A percentile compares a stretch with the other conserved stretches of the same genome.
Evolutionary conservation across 2,329 filamentous ascomycete species (phyloP).

Genomic region (Talaromyces atroroseus): DNA sequence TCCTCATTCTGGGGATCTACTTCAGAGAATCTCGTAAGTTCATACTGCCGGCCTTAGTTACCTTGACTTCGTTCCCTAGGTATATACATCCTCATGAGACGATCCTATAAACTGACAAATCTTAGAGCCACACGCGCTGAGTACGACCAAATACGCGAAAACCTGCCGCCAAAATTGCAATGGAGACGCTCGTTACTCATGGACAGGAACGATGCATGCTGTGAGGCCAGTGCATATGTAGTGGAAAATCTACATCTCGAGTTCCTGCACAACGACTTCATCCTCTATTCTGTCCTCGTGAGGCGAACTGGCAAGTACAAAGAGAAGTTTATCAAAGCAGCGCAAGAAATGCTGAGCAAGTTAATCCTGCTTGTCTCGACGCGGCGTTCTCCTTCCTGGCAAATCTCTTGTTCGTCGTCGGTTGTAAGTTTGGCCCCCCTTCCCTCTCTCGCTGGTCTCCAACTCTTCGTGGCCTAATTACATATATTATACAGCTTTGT

Average conservation of each 20-base stretch:
- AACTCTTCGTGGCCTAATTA: neutral
- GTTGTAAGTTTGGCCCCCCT: conserved; percentile 1
- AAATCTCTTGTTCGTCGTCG: conserved; percentile 1
- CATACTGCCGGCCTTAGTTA: neutral
- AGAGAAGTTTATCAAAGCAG: conserved; percentile 6
- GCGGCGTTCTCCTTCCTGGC: neutral
- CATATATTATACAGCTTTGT: conserved; percentile 10
- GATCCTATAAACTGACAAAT: neutral
- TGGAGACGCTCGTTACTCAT: conserved; percentile 4
- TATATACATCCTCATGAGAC: too few relatives aligned
- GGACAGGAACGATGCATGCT: conserved; percentile 6
- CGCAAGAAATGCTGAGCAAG: conserved; percentile 9
- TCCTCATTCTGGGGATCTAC: conserved; percentile 9
- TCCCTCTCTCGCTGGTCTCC: too few relatives aligned
- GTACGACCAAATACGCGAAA: conserved; percentile 3
- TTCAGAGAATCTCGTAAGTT: conserved; percentile 9
- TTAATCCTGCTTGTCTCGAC: neutral
- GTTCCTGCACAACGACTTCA: conserved; percentile 19
- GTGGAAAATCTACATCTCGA: conserved; percentile 19
- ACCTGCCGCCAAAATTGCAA: conserved; percentile 7
- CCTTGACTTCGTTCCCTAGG: too few relatives aligned
- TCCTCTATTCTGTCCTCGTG: conserved; percentile 18
- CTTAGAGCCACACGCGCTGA: conserved; percentile 6
- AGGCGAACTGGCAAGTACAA: conserved; percentile 13
- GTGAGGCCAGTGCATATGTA: conserved; percentile 11